These are phyloP conservation scores for Acephala macrosclerotiorum DNA, from an alignment of 2,329 filamentous ascomycete species.

Conservation along the genomic window DNA sequence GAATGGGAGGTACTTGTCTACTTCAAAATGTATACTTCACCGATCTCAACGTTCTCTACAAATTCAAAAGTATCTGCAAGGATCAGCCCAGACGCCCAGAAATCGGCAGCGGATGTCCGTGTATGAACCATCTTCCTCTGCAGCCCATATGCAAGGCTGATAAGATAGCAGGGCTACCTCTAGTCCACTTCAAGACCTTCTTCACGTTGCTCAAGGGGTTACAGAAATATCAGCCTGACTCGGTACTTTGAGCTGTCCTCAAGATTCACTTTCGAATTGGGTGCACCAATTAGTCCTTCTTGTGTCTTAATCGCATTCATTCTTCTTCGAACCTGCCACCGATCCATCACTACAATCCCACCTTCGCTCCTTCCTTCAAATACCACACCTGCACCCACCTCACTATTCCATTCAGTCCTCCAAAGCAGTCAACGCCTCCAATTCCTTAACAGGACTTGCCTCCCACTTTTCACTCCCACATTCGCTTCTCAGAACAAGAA, in stretches of 20 bases:
- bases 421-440: not conserved
- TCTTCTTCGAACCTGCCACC: not conserved
- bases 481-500: not conserved
- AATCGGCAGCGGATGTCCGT: constrained; percentile 1
- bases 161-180: not conserved
- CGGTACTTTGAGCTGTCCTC: not conserved
- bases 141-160: constrained; percentile 4
- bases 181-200: not conserved
- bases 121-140: not conserved
- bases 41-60: not conserved
- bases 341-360: not conserved
- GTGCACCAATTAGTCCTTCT: constrained; percentile 5
- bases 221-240: not conserved
- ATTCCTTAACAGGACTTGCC: too few relatives aligned
- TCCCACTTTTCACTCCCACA: too few relatives aligned
- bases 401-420: not conserved
- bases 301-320: not conserved
- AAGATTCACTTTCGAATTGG: not conserved
- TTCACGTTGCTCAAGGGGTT: constrained; percentile 1
- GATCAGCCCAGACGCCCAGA: not conserved
- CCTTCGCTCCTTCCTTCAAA: not conserved
- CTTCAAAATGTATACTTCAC: not conserved
- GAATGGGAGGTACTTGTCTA: not conserved
- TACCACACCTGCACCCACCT: not conserved
- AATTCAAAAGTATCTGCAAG: not conserved